Evolutionary conservation across 495 filamentous ascomycete genomes (phyloP), one percentile per base, ranked within the genome.

Genomic region (Recurvomyces mirabilis): DNA sequence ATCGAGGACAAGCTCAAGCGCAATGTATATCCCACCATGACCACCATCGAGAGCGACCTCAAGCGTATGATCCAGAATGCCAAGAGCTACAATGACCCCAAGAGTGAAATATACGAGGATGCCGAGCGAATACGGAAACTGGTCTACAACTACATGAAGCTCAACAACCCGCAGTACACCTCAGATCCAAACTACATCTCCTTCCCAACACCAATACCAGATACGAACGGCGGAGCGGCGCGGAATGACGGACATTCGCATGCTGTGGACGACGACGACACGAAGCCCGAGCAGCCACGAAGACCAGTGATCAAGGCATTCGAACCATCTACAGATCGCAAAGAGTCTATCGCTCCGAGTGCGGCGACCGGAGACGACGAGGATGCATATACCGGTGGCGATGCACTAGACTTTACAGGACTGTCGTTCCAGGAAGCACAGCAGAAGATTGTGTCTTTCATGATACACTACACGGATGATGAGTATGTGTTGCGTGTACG

Each of bases 11-110:
- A 82, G 60, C 67, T 88, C 24, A 63, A 72, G 19, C 66, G 69
- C 17, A 62, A 71, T 28, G 71, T 75, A 44, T 93, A 86, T 58
- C 54, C 66, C 10, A 74, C 63, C 25, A 60, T 87, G 30, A 70
- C 79, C 18, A 63, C 68, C 21, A 55, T 87, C 5, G 82, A 87
- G 56, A 74, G 75, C 53, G 82, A 82, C 53, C 70, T 84, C 52
- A 86, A 86, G 63, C 79, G 81, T 31, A 74, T 87, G 67, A 74
- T 87, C 44, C 69, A 68, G 28, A 87, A 87, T 57, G 81, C 82
- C 5, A 87, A 86, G 55, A 70, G 77, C 18, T 83, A 69, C 60
- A 84, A 84, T 53, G 68, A 75, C 38, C 78, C 73, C 54, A 67
- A 64, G 17, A 79, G 79, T 1, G 62, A 75, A 28, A 63, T 81